Evolutionary conservation across 2,329 filamentous ascomycete genomes (phyloP), one percentile per base, ranked within the genome.

Genomic region (Colletotrichum neosansevieriae): DNA sequence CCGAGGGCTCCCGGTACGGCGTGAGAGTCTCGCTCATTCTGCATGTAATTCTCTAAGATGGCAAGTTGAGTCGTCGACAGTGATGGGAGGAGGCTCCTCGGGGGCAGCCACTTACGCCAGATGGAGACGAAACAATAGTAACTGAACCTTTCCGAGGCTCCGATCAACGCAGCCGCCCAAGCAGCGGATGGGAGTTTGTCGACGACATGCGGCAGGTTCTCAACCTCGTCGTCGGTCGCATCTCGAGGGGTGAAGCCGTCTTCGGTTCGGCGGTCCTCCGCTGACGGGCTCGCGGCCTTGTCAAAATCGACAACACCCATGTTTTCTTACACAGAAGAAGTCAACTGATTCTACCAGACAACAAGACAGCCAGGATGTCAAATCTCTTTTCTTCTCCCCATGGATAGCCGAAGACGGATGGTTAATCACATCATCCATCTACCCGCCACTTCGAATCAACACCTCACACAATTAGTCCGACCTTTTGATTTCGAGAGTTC

Each of bases 1-100:
- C 81, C 81, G 3, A 88, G 75, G 3, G 83, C 84, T 71, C 85
- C 85, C 1, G 85, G 84, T 0, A 79, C 76, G 0, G 76, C 70
- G 10, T 71, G 63, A n/a, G 71, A 70, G 9, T 71, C 70, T n/a
- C 72, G 67, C 7, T 74, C 71, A 63, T 82, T 76, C 63, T 82
- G 78, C 72, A 82, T 80, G 69, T 82, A 81, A 72, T 83, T 82
- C 69, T 83, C 79, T 81, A 42, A 11, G 11, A 19, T 19, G 17
- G 29, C 29, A 29, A 29, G 29, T 29, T 1, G n/a, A 29, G 29
- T 29, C 29, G 6, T 29, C 6, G 6, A 29, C 29, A 29, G 29
- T 9, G 7, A 29, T 9, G 29, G 29, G 9, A 6, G 6, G 7
- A 9, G 29, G 29, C 29, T 29, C 24, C 6, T 9, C 9, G 21